Conservation (phyloP, 306 rosid genomes). For the Cucumis melo region DNA sequence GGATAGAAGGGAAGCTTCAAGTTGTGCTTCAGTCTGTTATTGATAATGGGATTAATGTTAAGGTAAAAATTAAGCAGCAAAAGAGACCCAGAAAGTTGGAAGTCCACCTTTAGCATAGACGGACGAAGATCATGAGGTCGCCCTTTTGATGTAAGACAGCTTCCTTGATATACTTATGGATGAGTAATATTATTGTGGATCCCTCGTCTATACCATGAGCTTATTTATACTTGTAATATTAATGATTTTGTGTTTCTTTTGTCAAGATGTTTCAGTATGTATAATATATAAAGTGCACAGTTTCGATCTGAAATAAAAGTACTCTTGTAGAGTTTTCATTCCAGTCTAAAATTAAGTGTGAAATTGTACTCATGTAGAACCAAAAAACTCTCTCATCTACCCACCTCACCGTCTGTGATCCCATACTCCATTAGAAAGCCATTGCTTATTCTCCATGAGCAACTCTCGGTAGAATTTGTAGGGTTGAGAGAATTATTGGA, state of each 20-base stretch:
- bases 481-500: neutral
- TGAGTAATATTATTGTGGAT: neutral
- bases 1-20: conserved; percentile 61
- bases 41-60: conserved; percentile 40
- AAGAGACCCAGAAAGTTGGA: conserved; percentile 24
- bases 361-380: neutral
- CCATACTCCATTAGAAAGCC: neutral
- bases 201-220: neutral
- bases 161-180: neutral
- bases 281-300: neutral
- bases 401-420: neutral
- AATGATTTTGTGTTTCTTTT: neutral
- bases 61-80: conserved; percentile 60
- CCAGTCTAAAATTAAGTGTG: neutral
- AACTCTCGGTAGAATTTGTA: neutral
- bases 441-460: neutral
- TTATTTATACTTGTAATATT: neutral
- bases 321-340: neutral
- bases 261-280: neutral
- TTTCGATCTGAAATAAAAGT: neutral
- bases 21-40: conserved; percentile 33
- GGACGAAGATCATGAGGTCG: neutral
- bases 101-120: conserved; percentile 1
- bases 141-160: neutral
- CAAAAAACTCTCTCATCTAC: neutral